Evolutionary conservation across 768 basidiomycete species (phyloP), one percentile per base, ranked within the genome.

Genomic region (Amanita phalloides): DNA sequence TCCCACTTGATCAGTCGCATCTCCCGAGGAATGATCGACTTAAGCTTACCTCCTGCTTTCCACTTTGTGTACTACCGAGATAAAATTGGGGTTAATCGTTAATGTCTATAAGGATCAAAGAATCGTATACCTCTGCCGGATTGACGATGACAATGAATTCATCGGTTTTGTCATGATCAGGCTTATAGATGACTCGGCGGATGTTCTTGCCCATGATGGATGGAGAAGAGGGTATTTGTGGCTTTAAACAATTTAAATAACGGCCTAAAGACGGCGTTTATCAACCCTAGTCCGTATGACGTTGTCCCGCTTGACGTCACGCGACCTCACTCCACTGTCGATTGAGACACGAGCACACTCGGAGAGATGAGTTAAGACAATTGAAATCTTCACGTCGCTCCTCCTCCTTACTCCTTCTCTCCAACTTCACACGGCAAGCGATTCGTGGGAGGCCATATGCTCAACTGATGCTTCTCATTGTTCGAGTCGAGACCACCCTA

Each of bases 131-230:
- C 78, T 81, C 76, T 49, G 62, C 69, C 3, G 72, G 71, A 62
- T 87, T 76, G 39, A 90, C 81, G 56, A 90, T 73, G 63, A 84
- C 66, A 53, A 75, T 77, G 70, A 67, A 92, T 68, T 89, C 86
- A 49, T 88, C 80, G 20, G 81, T 82, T 6, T 81, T 78, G 57
- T 83, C 78, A 49, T 77, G 63, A 60, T 83, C 80, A 30, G 88
- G 84, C 68, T 88, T 87, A 75, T 87, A 92, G 57, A 90, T 70
- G 61, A 91, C 76, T 71, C 86, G 82, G 51, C 78, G 77, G 54
- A 85, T 59, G 38, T 65, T 56, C 57, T 78, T 76, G 32, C 69
- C 51, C 75, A 76, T 77, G 54, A 46, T 67, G 50, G 28, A 20
- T 11, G 39, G 35, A 10, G 28, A 25, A 21, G 36, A 50, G 49